Base-by-base conservation (phyloP, 2,329 filamentous ascomycete species). In the Huntiella omanensis region DNA sequence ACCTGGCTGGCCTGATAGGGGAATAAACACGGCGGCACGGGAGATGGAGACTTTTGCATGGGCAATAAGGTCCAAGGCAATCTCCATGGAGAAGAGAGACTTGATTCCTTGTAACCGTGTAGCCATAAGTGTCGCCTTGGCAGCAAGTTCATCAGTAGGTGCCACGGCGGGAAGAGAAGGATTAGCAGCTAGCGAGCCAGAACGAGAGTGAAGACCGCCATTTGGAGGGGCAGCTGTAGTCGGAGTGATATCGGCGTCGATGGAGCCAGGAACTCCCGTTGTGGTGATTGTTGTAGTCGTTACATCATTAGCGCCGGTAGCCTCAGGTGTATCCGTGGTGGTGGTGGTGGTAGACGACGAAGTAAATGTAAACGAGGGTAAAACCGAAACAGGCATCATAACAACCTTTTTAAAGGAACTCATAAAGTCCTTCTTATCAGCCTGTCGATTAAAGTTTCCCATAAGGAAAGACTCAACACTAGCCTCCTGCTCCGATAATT, bases 371-470 rank as follows among this genome's bases (percentile, higher is more conserved):
- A 49, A 73, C 40, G 73, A 78, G 1, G 85, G 83, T 3, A 96
- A 67, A 6, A 86, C 88, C 45, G 84, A 93, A 42, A 98, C 88
- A 2, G 91, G 91, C 78, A 94, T 92, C 87, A 98, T 95, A 53
- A 98, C 83, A 6, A 98, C 91, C 61, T 96, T 96, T 58, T 86
- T 95, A 68, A 98, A 98, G 0, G 87, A 94, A 40, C 80, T 91
- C 51, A 98, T 59, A 55, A 98, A 98, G 59, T 98, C 91, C 54
- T 86, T 84, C 64, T 98, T 98, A 52, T 92, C 91, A 1, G 86
- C 91, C 59, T 93, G 86, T 19, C 91, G 75, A 17, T 46, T 49
- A 58, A 88, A 95, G 57, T 96, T 77, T 58, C 86, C 95, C 88
- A 96, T 95, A 64, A 86, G 91, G 58, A 92, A 93, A 0, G 83